Evolutionary conservation across 768 basidiomycete genomes (phyloP), one percentile per base, ranked within the genome.

Genomic region (Hemileccinum rubropunctum): DNA sequence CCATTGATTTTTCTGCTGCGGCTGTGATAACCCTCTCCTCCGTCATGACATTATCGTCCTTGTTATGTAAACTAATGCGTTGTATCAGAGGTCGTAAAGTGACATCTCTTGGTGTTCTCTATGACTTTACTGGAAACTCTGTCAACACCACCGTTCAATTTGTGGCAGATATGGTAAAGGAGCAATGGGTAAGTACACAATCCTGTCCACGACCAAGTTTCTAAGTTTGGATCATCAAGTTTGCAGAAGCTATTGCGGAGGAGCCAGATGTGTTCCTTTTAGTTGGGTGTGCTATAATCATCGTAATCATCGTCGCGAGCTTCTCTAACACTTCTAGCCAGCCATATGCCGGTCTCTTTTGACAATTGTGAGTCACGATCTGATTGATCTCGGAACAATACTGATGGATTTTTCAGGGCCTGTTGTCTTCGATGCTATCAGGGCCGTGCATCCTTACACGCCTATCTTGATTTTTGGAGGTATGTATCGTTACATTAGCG

Each of bases 401-500:
- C 18, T 18, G 15, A 39, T 32, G 12, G 50, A 28, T 3, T 41
- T 28, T 40, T 20, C 53, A 85, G 91, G 86, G 87, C 81, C 82
- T 6, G 58, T 76, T 13, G 82, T 95, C 5, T 84, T 87, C 61
- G 71, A 84, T 47, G 85, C 88, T 2, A 76, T 95, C 50, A 83
- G 92, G 26, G 73, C 74, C 7, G 73, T 84, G 2, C 92, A 93
- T 64, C 77, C 85, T 0, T 62, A 65, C n/a, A 86, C 86, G 0
- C 93, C 91, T 0, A 88, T 95, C 48, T 59, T 91, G 47, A 86
- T 94, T 58, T 83, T 95, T 38, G 93, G 93, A 52, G 86, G 85
- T 73, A 60, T 51, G 34, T 18, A 37, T 18, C 20, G 17, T 13
- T 20, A 13, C 8, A 13, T n/a, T 37, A 2, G 36, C 10, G 36